A percentile compares a stretch with the other conserved stretches of the same genome.
Evolutionary conservation across 768 basidiomycete genomes (phyloP).

Genomic region (Cystofilobasidium ferigula): DNA sequence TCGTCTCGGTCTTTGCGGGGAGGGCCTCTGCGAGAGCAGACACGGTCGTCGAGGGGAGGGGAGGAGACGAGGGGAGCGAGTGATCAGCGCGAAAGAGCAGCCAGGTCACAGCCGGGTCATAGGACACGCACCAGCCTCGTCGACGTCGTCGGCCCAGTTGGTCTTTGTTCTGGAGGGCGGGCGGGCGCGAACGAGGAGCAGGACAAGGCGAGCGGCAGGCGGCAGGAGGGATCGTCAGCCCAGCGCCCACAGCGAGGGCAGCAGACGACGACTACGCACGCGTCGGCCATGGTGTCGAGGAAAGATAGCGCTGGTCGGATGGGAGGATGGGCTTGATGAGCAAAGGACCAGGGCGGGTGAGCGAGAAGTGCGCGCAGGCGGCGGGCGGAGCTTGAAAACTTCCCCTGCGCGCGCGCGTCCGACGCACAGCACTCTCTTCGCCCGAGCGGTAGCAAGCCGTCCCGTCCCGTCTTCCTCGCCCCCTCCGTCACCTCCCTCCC

Average conservation of each 20-base stretch:
- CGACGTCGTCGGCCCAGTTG: conserved; percentile 72
- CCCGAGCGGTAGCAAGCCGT: too few relatives aligned
- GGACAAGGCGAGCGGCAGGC: not conserved
- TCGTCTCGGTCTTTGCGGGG: conserved; percentile 41
- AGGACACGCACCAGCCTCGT: conserved; percentile 51
- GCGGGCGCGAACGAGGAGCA: not conserved
- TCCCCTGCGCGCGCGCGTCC: too few relatives aligned
- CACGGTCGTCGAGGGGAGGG: not conserved
- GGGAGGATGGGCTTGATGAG: not conserved
- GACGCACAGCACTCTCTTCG: too few relatives aligned
- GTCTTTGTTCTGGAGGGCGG: conserved; percentile 13
- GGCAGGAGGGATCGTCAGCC: not conserved
- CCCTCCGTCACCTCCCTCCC: too few relatives aligned
- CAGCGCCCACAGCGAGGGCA: not conserved
- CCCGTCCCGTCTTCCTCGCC: too few relatives aligned
- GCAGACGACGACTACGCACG: not conserved
- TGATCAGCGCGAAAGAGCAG: not conserved
- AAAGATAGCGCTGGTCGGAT: not conserved
- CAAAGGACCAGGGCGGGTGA: not conserved
- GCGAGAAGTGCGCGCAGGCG: too few relatives aligned
- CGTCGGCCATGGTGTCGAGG: conserved; percentile 3
- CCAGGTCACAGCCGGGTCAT: not conserved
- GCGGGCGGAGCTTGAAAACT: too few relatives aligned
- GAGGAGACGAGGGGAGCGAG: not conserved
- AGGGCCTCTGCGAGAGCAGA: conserved; percentile 43